Conservation (phyloP, 2,329 filamentous ascomycete species). For the Neofusicoccum parvum region DNA sequence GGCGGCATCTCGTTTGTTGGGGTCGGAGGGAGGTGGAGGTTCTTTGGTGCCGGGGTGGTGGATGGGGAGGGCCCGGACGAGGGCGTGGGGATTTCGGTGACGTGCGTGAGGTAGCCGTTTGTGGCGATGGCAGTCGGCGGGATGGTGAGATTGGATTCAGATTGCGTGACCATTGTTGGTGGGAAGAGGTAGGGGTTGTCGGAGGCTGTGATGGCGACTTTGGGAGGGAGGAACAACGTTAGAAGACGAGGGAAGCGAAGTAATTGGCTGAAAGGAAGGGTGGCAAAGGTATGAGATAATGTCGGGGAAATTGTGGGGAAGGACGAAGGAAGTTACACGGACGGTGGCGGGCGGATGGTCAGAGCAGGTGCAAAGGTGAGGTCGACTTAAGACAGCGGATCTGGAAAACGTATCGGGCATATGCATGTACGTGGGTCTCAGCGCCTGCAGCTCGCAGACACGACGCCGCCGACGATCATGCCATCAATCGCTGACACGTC, state of each 20-base stretch:
- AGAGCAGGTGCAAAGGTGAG: not conserved
- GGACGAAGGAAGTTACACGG: not conserved
- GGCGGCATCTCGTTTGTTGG: not conserved
- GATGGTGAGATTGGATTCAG: not conserved
- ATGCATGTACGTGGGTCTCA: not conserved
- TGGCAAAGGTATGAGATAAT: not conserved
- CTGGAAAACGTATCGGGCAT: not conserved
- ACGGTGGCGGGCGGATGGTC: not conserved
- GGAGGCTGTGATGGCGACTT: not conserved
- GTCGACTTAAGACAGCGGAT: not conserved
- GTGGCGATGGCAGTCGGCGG: not conserved
- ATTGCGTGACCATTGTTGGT: not conserved
- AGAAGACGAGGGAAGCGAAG: not conserved
- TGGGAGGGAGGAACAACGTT: not conserved
- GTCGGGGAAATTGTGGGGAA: not conserved
- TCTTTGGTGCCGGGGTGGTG: not conserved
- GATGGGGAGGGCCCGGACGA: not conserved
- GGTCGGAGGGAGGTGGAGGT: not conserved
- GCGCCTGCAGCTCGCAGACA: not conserved
- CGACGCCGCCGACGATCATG: not conserved
- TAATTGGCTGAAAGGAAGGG: not conserved
- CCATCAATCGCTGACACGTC: not conserved
- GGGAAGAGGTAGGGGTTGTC: not conserved
- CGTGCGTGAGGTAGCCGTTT: not conserved
- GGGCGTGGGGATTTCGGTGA: conserved; percentile 4